Conservation (phyloP, 352 stramenopile genomes). For the Phytophthora pisi region DNA sequence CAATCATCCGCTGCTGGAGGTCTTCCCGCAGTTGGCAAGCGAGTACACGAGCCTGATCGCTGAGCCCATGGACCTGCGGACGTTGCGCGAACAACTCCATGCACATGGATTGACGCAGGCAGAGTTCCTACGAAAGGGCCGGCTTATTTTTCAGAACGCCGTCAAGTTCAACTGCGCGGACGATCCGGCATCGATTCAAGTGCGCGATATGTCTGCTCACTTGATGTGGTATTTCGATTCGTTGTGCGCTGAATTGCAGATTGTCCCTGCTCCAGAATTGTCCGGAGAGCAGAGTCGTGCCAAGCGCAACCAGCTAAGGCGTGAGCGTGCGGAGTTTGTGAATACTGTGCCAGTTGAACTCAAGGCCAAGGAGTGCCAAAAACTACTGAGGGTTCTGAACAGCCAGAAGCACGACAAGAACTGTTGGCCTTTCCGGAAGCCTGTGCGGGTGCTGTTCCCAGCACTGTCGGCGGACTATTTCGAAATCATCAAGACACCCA, state of each 20-base stretch:
- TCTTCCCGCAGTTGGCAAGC: slow-evolving; percentile 71
- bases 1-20: slow-evolving; percentile 70
- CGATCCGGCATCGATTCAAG: slow-evolving; percentile 70
- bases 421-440: slow-evolving; percentile 86
- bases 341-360: slow-evolving; percentile 65
- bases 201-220: slow-evolving; percentile 83
- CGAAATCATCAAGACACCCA: slow-evolving; percentile 81
- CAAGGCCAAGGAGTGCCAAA: slow-evolving; percentile 84
- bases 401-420: slow-evolving; percentile 90
- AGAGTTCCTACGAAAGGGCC: slow-evolving; percentile 78
- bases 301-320: slow-evolving; percentile 53
- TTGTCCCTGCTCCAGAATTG: slow-evolving; percentile 30
- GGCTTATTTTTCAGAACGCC: slow-evolving; percentile 84
- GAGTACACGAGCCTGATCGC: slow-evolving; percentile 72
- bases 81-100: slow-evolving; percentile 69
- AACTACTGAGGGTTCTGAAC: slow-evolving; percentile 78
- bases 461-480: slow-evolving; percentile 78
- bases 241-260: slow-evolving; percentile 71
- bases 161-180: slow-evolving; percentile 81
- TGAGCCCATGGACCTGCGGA: slow-evolving; percentile 85
- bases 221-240: slow-evolving; percentile 88
- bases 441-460: slow-evolving; percentile 76
- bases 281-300: slow-evolving; percentile 30
- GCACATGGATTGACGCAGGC: slow-evolving; percentile 48
- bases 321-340: slow-evolving; percentile 61